Percentiles rank a stretch among this genome's conserved stretches.
These are phyloP conservation scores for Rhododendron ovatum DNA, from an alignment of 148 eudicot genomes.

Conservation along the genomic window DNA sequence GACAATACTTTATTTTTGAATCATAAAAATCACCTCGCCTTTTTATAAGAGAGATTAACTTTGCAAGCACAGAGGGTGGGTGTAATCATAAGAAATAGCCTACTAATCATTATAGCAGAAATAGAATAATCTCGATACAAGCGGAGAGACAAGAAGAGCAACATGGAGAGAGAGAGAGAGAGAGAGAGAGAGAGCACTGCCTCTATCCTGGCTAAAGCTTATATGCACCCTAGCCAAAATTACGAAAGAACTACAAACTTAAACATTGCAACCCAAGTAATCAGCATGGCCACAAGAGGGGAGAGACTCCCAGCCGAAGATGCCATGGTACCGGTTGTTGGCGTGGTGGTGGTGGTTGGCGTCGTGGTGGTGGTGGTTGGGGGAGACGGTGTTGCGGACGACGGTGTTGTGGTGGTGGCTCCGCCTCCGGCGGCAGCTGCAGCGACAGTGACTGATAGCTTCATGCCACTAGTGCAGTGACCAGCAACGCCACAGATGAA, in stretches of 20 bases:
- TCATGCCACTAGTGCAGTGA: slow-evolving; percentile 80
- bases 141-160: neutral
- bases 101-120: neutral
- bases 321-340: slow-evolving; percentile 11
- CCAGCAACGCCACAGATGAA: slow-evolving; percentile 67
- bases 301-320: slow-evolving; percentile 27
- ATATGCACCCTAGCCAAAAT: neutral
- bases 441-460: slow-evolving; percentile 55
- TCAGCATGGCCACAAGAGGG: slow-evolving; percentile 18
- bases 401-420: slow-evolving; percentile 13
- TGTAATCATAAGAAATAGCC: neutral
- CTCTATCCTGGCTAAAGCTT: slow-evolving; percentile 43
- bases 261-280: slow-evolving; percentile 10
- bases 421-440: slow-evolving; percentile 6
- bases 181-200: slow-evolving; percentile 35
- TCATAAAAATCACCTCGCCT: no score
- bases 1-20: no score
- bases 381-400: slow-evolving; percentile 3
- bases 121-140: neutral
- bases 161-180: neutral
- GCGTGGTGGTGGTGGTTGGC: neutral
- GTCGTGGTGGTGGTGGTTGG: slow-evolving; percentile 13
- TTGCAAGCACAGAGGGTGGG: no score
- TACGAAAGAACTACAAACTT: slow-evolving; percentile 14
- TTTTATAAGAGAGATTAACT: no score